Base-by-base conservation (phyloP, 2,329 filamentous ascomycete genomes). In the Dactylellina haptotyla region DNA sequence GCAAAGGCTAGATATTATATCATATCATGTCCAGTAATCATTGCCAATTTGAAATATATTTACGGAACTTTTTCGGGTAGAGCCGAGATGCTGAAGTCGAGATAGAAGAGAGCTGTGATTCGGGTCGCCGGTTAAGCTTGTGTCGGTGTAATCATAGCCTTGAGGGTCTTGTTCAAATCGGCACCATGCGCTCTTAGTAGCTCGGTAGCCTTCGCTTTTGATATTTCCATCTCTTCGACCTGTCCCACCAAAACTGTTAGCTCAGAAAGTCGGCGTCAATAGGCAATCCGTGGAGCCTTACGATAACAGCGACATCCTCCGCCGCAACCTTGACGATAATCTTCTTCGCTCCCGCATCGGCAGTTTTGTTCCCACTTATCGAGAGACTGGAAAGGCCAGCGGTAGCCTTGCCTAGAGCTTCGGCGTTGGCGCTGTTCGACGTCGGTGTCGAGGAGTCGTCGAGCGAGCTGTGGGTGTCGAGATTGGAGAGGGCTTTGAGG, bases 151-250 rank as follows among this genome's bases (percentile, higher is more conserved):
- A 87, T 80, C 78, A 83, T 92, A 0, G 87, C 87, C 69, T 81
- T 84, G 83, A 94, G 85, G 0, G 90, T 90, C 80, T 86, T 84
- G 39, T 89, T 84, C 1, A 86, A 86, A 78, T 92, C 85, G 1
- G 90, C 91, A 54, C 92, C 89, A 77, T 93, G 84, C 3, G 85
- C 83, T 80, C 88, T 89, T 3, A 95, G 84, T 56, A 94, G 80
- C 73, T 94, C 91, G 1, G 89, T 93, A 1, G 90, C 91, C 80
- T 89, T 92, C 1, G 82, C 77, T 80, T 91, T 93, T 0, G 86
- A 82, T 34, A 94, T 79, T 74, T 94, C 90, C 30, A 93, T 84
- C 79, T 93, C 86, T 51, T 90, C 87, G 10, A 90, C 84, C 88
- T 58, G 79, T 79, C 37, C 12, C 16, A 51, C 39, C 6, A 41